Percentiles rank a stretch among this genome's conserved stretches.
phyloP scores from a whole-genome alignment of 2,329 filamentous ascomycete species.

The Lizonia empirigonia region DNA sequence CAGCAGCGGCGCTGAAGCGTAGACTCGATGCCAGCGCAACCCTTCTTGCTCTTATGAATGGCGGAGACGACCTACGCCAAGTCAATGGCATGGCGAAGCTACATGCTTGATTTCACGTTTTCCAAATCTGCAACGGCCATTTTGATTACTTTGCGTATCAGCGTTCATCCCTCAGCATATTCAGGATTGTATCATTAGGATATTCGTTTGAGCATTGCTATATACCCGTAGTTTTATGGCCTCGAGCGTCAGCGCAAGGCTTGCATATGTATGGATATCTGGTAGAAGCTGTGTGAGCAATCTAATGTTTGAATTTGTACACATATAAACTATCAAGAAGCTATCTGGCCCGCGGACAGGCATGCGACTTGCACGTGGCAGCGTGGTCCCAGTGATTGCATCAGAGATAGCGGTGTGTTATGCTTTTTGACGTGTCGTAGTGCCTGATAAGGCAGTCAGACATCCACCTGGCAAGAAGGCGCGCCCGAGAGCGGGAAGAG shows the following conservation, averaged over 20 bases:
- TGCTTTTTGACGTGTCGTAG: slow-evolving; percentile 11
- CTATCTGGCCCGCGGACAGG: background rate
- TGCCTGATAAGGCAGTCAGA: slow-evolving; percentile 24
- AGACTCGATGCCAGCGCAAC: slow-evolving; percentile 46
- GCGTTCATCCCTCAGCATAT: slow-evolving; percentile 5
- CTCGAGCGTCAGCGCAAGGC: slow-evolving; percentile 21
- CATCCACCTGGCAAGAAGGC: slow-evolving; percentile 7
- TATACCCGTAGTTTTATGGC: slow-evolving; percentile 48
- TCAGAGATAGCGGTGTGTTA: slow-evolving; percentile 32
- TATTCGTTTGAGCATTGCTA: slow-evolving; percentile 44
- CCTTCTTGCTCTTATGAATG: slow-evolving; percentile 40
- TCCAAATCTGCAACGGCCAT: slow-evolving; percentile 5
- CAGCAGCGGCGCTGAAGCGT: slow-evolving; percentile 45
- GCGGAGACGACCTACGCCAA: slow-evolving; percentile 29
- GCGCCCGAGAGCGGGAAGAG: slow-evolving; percentile 20
- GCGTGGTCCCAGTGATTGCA: slow-evolving; percentile 17
- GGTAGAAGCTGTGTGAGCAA: slow-evolving; percentile 13
- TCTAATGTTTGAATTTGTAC: slow-evolving; percentile 13
- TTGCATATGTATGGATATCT: slow-evolving; percentile 19
- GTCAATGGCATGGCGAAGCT: slow-evolving; percentile 38
- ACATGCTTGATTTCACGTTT: slow-evolving; percentile 26
- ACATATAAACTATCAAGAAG: background rate
- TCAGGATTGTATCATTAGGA: slow-evolving; percentile 26
- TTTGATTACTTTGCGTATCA: slow-evolving; percentile 7
- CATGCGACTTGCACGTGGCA: slow-evolving; percentile 22